phyloP scores from a whole-genome alignment of 257 asterid genomes.

The Forsythia suspensa region DNA sequence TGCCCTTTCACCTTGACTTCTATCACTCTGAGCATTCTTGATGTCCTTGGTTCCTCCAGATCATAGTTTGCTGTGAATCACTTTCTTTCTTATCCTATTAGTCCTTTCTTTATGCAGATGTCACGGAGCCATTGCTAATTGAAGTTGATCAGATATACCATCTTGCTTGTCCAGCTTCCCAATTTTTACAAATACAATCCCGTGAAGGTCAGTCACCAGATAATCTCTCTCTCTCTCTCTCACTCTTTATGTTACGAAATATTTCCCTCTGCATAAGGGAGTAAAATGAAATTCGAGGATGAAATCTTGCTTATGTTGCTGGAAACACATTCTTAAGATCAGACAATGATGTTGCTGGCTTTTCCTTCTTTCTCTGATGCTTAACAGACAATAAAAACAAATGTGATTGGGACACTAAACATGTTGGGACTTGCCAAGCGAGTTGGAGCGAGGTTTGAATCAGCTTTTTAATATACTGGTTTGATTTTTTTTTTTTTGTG shows the following conservation, averaged over 20 bases:
- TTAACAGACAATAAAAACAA: slow-evolving; percentile 89
- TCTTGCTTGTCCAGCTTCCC: slow-evolving; percentile 99
- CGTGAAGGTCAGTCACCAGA: slow-evolving; percentile 63
- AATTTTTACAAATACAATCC: slow-evolving; percentile 95
- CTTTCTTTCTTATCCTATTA: not conserved
- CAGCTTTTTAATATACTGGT: not conserved
- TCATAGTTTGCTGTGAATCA: not conserved
- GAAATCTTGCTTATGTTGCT: not conserved
- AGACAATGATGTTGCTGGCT: not conserved
- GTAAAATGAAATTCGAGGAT: too few species aligned
- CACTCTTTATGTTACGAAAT: not conserved
- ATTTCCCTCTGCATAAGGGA: not conserved
- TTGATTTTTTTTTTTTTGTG: not conserved
- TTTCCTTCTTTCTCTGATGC: not conserved
- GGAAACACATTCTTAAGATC: not conserved
- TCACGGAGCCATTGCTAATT: slow-evolving; percentile 74
- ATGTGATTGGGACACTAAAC: slow-evolving; percentile 91
- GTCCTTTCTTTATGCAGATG: slow-evolving; percentile 51
- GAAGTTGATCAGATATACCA: slow-evolving; percentile 97
- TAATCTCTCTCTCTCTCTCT: slow-evolving; percentile 6
- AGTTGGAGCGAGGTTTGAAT: slow-evolving; percentile 86
- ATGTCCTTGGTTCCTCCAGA: not conserved
- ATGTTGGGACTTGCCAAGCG: slow-evolving; percentile 99
- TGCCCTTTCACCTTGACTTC: not conserved
- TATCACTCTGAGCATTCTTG: not conserved